These are phyloP conservation scores for Penicillium oxalicum DNA, from an alignment of 2,329 filamentous ascomycete species.

Conservation along the genomic window DNA sequence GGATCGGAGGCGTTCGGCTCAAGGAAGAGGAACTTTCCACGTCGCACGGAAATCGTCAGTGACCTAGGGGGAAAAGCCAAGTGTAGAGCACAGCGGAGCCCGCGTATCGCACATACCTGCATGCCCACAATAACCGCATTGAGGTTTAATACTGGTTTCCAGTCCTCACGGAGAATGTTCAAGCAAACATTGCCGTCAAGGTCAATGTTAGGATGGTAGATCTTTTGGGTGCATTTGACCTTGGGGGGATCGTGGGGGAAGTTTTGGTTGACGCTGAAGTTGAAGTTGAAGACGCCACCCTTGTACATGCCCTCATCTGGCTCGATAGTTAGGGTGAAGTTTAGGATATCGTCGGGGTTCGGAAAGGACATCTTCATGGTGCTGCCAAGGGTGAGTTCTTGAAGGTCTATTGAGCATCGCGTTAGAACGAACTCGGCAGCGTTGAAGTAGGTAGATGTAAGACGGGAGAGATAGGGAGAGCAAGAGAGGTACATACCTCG, in stretches of 20 bases:
- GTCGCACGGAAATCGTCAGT: constrained; percentile 4
- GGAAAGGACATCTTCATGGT: constrained; percentile 56
- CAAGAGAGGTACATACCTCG: constrained; percentile 59
- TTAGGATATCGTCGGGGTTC: constrained; percentile 54
- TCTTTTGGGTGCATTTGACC: constrained; percentile 94
- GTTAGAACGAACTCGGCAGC: not conserved
- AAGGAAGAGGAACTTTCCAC: constrained; percentile 78
- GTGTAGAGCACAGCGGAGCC: too few species aligned
- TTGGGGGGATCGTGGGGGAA: constrained; percentile 98
- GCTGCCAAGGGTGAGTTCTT: constrained; percentile 46
- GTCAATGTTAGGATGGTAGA: constrained; percentile 99
- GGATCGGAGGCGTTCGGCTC: constrained; percentile 96
- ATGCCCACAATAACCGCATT: constrained; percentile 94
- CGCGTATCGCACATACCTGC: constrained; percentile 53
- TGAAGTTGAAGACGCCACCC: constrained; percentile 79
- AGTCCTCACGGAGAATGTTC: constrained; percentile 95
- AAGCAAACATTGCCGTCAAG: constrained; percentile 95
- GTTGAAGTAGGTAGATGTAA: not conserved
- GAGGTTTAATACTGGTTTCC: constrained; percentile 96
- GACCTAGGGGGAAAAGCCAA: too few species aligned
- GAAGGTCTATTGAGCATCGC: constrained; percentile 33
- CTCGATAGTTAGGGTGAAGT: constrained; percentile 46
- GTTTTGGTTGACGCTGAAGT: constrained; percentile 85
- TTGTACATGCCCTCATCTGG: constrained; percentile 69
- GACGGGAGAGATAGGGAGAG: not conserved